These are phyloP conservation scores for Tagetes erecta DNA, from an alignment of 129 eudicot genomes.

Conservation along the genomic window DNA sequence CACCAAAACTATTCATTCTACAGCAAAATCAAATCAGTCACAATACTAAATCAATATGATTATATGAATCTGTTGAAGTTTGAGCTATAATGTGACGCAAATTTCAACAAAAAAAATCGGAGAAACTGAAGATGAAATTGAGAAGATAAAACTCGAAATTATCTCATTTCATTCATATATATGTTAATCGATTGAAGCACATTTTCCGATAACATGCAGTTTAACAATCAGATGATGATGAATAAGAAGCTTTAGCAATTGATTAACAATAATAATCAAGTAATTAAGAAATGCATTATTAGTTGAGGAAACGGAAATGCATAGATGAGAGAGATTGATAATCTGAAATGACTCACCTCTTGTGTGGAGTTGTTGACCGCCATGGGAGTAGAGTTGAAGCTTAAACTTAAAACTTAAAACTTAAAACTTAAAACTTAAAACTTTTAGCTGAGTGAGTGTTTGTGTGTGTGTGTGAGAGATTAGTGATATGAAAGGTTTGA, in stretches of 20 bases:
- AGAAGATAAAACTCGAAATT: constrained; percentile 6
- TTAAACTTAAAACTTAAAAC: background rate
- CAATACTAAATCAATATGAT: too few species aligned
- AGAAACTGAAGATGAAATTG: background rate
- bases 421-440: too few species aligned
- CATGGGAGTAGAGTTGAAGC: constrained; percentile 14
- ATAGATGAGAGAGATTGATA: constrained; percentile 20
- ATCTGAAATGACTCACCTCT: constrained; percentile 10
- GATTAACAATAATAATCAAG: background rate
- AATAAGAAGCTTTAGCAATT: background rate
- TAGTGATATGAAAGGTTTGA: background rate
- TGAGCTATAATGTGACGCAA: too few species aligned
- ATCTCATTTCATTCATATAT: too few species aligned
- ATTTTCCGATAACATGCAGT: constrained; percentile 5
- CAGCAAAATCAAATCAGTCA: too few species aligned
- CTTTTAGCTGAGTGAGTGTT: background rate
- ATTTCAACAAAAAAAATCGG: background rate
- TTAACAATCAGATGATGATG: constrained; percentile 5
- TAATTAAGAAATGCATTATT: background rate
- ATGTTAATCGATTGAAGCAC: background rate
- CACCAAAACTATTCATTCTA: too few species aligned
- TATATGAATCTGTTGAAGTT: too few species aligned
- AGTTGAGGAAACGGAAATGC: constrained; percentile 2
- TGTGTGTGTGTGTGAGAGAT: background rate
- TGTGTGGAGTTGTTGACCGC: constrained; percentile 23